Percentiles rank a stretch among this genome's conserved stretches.
Evolutionary conservation across 2,329 filamentous ascomycete genomes (phyloP).

Genomic region (Calonectria fujianensis): DNA sequence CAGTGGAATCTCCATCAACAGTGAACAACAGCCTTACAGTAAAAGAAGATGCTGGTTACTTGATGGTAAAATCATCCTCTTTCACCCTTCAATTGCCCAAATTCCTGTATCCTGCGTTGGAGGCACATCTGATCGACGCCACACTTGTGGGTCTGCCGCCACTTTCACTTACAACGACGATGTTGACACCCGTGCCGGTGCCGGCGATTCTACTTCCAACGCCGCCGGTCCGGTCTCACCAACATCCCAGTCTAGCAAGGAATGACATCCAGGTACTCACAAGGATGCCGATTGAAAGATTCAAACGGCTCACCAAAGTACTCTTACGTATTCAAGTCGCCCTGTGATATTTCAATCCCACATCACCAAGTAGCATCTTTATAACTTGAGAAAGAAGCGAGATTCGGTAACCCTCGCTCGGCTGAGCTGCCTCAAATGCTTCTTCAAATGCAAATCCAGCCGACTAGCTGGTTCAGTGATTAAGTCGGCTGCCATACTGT

Average conservation of each 20-base stretch:
- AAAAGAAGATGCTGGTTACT: neutral
- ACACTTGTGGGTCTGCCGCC: slow-evolving; percentile 39
- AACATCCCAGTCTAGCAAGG: slow-evolving; percentile 23
- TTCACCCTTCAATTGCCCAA: neutral
- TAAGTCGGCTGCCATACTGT: too few species aligned
- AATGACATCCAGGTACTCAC: slow-evolving; percentile 2
- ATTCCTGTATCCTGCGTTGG: neutral
- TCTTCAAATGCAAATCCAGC: too few species aligned
- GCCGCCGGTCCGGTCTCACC: slow-evolving; percentile 2
- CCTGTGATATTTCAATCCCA: too few species aligned
- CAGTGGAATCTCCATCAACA: slow-evolving; percentile 6
- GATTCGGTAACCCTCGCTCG: too few species aligned
- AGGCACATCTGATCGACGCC: slow-evolving; percentile 10
- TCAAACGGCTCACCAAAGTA: too few species aligned
- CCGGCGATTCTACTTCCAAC: neutral
- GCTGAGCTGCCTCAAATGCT: too few species aligned
- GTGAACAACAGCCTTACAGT: slow-evolving; percentile 7
- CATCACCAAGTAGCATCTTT: too few species aligned
- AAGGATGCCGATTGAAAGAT: neutral
- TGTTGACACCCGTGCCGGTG: neutral
- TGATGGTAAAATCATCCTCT: too few species aligned
- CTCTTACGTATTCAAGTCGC: too few species aligned
- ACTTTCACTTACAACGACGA: too few species aligned
- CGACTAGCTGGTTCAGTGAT: too few species aligned
- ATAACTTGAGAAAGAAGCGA: too few species aligned